Percentiles rank a stretch among this genome's conserved stretches.
Conservation (phyloP, 192 early-diverging fungal species). For the Backusella westeae region DNA sequence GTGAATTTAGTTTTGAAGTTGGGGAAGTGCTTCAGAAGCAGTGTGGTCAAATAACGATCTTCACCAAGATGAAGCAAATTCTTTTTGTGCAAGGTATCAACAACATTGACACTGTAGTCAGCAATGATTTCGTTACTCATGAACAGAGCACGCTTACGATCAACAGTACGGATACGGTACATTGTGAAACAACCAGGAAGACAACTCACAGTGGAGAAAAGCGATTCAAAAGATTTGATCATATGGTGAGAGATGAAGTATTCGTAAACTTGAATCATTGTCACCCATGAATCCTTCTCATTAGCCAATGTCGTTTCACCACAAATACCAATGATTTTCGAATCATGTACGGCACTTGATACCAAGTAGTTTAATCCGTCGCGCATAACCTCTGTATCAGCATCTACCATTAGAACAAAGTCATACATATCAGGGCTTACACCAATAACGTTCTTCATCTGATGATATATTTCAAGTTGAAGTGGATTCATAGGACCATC, state of each 20-base stretch:
- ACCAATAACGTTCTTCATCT: conserved; percentile 99
- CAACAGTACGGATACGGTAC: conserved; percentile 93
- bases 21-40: conserved; percentile 96
- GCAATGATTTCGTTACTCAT: conserved; percentile 87
- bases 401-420: conserved; percentile 97
- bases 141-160: conserved; percentile 86
- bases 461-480: conserved; percentile 97
- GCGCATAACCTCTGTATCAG: conserved; percentile 91
- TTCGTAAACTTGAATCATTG: conserved; percentile 99
- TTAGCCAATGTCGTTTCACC: conserved; percentile 95
- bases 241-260: conserved; percentile 98
- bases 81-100: conserved; percentile 98
- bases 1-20: conserved; percentile 94
- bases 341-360: conserved; percentile 85
- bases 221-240: conserved; percentile 96
- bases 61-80: conserved; percentile 98
- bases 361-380: conserved; percentile 92
- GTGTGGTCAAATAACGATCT: conserved; percentile 94
- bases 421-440: conserved; percentile 95
- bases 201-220: conserved; percentile 96
- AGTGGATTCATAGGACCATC: conserved; percentile 92
- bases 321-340: conserved; percentile 91
- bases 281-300: conserved; percentile 93
- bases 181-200: conserved; percentile 99
- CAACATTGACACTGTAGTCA: conserved; percentile 90